Evolutionary conservation across 2,329 filamentous ascomycete genomes (phyloP).

Genomic region (Botrytis galanthina): DNA sequence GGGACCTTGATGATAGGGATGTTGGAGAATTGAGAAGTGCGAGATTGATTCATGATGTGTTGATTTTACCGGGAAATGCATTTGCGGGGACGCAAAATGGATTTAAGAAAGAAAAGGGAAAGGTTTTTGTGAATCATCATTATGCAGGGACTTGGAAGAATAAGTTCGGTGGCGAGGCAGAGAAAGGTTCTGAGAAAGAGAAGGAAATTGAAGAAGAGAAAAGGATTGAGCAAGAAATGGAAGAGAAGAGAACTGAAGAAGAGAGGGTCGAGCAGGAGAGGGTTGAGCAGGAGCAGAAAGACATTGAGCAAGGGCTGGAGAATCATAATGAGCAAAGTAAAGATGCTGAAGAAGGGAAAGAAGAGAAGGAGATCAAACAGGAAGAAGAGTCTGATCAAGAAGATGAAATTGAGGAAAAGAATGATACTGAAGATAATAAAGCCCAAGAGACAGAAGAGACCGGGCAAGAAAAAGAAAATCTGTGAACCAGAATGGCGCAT

Average conservation of each 20-base stretch:
- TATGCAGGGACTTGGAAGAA: slow-evolving; percentile 14
- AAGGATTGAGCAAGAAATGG: background rate
- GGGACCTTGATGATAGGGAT: slow-evolving; percentile 6
- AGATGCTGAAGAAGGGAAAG: background rate
- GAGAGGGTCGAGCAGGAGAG: background rate
- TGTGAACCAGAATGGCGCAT: background rate
- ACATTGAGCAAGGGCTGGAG: background rate
- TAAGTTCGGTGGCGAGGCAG: slow-evolving; percentile 1
- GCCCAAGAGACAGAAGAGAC: background rate
- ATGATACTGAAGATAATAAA: background rate
- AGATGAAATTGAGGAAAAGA: background rate
- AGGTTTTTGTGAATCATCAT: slow-evolving; percentile 3
- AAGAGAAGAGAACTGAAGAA: background rate
- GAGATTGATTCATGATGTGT: slow-evolving; percentile 1
- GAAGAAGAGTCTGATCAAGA: too few species aligned
- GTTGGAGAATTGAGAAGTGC: background rate
- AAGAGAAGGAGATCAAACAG: background rate
- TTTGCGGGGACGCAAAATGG: slow-evolving; percentile 6
- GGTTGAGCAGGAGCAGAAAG: background rate
- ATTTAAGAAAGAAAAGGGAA: background rate
- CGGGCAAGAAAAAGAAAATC: background rate
- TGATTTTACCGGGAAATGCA: background rate
- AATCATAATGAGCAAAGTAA: background rate
- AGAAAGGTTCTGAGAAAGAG: slow-evolving; percentile 2
- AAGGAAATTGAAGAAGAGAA: background rate